A percentile compares a stretch with the other conserved stretches of the same genome.
phyloP scores from a whole-genome alignment of 345 rosid genomes.

The Citrus cavaleriei region DNA sequence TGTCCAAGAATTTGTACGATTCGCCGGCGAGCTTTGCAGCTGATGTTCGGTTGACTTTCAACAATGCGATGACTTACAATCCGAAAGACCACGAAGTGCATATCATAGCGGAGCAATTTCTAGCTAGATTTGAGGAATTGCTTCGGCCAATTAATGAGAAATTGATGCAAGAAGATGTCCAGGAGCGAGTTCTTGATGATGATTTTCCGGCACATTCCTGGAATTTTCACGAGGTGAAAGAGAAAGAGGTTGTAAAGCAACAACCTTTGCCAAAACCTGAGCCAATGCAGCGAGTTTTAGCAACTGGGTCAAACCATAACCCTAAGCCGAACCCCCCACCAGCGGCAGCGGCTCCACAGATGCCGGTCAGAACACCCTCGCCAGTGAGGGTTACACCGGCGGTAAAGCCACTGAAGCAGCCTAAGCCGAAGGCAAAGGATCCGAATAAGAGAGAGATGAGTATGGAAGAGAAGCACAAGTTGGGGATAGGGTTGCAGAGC shows the following conservation, averaged over 20 bases:
- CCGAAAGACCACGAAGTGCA: conserved; percentile 72
- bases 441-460: conserved; percentile 75
- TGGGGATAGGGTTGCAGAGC: conserved; percentile 68
- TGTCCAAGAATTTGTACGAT: conserved; percentile 40
- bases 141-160: conserved; percentile 39
- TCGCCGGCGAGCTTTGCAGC: conserved; percentile 61
- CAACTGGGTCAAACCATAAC: conserved; percentile 18
- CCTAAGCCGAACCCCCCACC: conserved; percentile 1
- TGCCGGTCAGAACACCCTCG: conserved; percentile 33
- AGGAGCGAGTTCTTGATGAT: conserved; percentile 2
- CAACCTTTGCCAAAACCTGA: conserved; percentile 26
- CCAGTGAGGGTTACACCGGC: conserved; percentile 30
- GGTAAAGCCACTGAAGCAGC: conserved; percentile 45
- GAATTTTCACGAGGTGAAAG: conserved; percentile 30
- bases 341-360: conserved; percentile 16
- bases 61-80: conserved; percentile 69
- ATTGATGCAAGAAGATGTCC: conserved; percentile 20
- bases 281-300: conserved; percentile 9
- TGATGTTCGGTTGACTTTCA: conserved; percentile 72
- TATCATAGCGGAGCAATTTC: conserved; percentile 48
- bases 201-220: conserved; percentile 50
- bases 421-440: conserved; percentile 84
- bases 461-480: conserved; percentile 64
- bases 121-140: conserved; percentile 46
- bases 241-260: conserved; percentile 15